phyloP scores from a whole-genome alignment of 768 basidiomycete genomes.

The Phylloporus sp. region DNA sequence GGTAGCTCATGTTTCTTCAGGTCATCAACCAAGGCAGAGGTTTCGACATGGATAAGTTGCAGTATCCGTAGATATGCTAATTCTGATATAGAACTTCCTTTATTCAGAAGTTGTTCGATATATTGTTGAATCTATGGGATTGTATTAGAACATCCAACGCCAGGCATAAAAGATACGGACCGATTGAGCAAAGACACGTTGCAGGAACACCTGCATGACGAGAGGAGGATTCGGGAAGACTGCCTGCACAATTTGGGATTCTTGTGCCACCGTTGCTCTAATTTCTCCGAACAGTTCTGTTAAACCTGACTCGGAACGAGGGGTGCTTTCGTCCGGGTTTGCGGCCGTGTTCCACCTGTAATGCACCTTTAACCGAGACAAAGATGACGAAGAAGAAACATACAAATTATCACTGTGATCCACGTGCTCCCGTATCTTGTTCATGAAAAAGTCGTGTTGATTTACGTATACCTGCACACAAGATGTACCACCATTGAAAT shows the following conservation, averaged over 20 bases:
- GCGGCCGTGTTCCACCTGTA: slow-evolving; percentile 76
- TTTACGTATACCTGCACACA: slow-evolving; percentile 99
- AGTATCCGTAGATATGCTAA: slow-evolving; percentile 88
- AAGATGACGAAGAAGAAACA: slow-evolving; percentile 32
- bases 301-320: slow-evolving; percentile 75
- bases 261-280: slow-evolving; percentile 84
- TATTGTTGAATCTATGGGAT: slow-evolving; percentile 85
- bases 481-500: slow-evolving; percentile 96
- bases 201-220: slow-evolving; percentile 97
- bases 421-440: slow-evolving; percentile 68
- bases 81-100: slow-evolving; percentile 71
- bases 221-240: slow-evolving; percentile 95
- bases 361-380: neutral
- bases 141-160: slow-evolving; percentile 4
- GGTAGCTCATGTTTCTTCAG: slow-evolving; percentile 88
- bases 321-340: slow-evolving; percentile 72
- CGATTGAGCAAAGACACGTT: slow-evolving; percentile 95
- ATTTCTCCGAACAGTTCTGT: slow-evolving; percentile 82
- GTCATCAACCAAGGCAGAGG: slow-evolving; percentile 79
- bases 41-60: slow-evolving; percentile 79
- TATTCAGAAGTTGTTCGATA: slow-evolving; percentile 81
- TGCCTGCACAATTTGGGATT: slow-evolving; percentile 96
- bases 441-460: slow-evolving; percentile 99
- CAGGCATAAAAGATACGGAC: slow-evolving; percentile 42
- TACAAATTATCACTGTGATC: slow-evolving; percentile 51